Evolutionary conservation across 2,329 filamentous ascomycete species (phyloP), one percentile per base, ranked within the genome.

Genomic region (Exophiala calicioides): DNA sequence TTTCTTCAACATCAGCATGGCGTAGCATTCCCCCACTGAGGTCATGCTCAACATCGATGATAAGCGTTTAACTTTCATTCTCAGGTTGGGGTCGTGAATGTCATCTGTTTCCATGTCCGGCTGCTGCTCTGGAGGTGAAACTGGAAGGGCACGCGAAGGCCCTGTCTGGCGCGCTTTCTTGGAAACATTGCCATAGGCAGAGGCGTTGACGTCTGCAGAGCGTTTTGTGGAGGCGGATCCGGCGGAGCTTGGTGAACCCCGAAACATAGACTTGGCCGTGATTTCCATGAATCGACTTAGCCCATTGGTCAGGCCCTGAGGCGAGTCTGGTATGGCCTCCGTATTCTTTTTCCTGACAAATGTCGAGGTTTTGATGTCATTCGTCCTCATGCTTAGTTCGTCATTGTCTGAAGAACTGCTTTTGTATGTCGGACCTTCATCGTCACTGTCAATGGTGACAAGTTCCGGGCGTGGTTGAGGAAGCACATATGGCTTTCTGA

Each of bases 351-450:
- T 71, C 20, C 67, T 63, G 16, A 65, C 63, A 41, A 68, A 68
- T 58, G 69, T 74, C 27, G 69, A 69, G 54, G 80, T 78, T 50
- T 77, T 79, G 55, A 87, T 83, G 53, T 84, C 78, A 1, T 77
- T 77, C 32, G 67, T 65, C 29, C 72, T 64, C 13, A 64, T 62
- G 31, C 71, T 67, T 35, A 66, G 59, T 39, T 78, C 73, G 20
- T 80, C 75, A 21, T 84, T 80, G 21, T 85, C 84, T 0, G 82
- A 85, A 10, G 76, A 80, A 15, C 81, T 84, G 29, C 82, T 82
- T 31, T 77, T 76, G 37, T 82, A 78, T 2, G 74, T 72, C 2
- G 79, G 78, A 3, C 72, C 74, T 32, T 79, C 77, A 40, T 78
- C 74, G 40, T 81, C 78, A 4, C 75, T 79, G 33, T 78, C 71